Percentiles rank a stretch among this genome's conserved stretches.
Conservation (phyloP, 768 basidiomycete species). For the Bullera alba region DNA sequence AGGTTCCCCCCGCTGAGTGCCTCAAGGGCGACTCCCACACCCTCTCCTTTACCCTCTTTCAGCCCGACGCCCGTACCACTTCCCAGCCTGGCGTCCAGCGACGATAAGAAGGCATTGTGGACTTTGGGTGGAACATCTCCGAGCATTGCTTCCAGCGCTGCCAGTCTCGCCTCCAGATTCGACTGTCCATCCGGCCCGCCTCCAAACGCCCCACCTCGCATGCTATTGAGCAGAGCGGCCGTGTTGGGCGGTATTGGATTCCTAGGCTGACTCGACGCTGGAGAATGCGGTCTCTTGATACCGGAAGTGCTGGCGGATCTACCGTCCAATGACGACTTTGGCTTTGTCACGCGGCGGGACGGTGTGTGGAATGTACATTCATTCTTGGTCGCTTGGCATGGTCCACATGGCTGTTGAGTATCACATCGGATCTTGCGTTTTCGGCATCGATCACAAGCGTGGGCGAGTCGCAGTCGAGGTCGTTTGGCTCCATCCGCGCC, state of each 20-base stretch:
- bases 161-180: constrained; percentile 43
- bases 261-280: neutral
- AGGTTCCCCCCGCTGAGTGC: constrained; percentile 11
- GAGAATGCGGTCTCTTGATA: constrained; percentile 17
- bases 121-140: constrained; percentile 46
- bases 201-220: neutral
- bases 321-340: constrained; percentile 17
- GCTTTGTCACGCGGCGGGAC: constrained; percentile 33
- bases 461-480: constrained; percentile 38
- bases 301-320: constrained; percentile 3
- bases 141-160: constrained; percentile 45
- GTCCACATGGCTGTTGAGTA: constrained; percentile 45
- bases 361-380: constrained; percentile 47
- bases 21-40: constrained; percentile 29
- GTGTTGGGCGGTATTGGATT: neutral
- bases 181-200: constrained; percentile 5
- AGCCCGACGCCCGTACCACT: constrained; percentile 34
- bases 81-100: constrained; percentile 40
- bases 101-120: constrained; percentile 44
- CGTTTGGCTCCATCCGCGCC: constrained; percentile 19
- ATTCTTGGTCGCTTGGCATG: constrained; percentile 41
- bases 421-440: constrained; percentile 42
- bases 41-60: constrained; percentile 30
- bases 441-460: constrained; percentile 39
- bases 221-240: neutral